Base-by-base conservation (phyloP, 2,329 filamentous ascomycete genomes). In the Exophiala mesophila region DNA sequence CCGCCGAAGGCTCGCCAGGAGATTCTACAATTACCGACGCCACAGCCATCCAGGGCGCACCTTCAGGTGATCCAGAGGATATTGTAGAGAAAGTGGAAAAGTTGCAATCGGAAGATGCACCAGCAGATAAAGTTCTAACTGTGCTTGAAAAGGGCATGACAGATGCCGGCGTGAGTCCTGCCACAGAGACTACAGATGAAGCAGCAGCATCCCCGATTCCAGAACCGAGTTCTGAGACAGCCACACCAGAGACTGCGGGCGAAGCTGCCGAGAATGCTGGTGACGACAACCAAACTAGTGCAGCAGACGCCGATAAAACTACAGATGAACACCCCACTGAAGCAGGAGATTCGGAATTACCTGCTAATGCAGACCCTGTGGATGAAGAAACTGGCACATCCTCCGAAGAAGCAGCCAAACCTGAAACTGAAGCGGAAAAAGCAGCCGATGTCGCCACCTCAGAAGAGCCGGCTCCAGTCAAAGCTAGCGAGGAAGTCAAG, bases 81-180 rank as follows among this genome's bases (percentile, higher is more conserved):
- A 44, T 52, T 2, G 46, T 47, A 5, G 44, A 52, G 16, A 35
- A 46, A 15, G 50, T 52, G 3, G 47, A 49, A 24, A 52, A 52
- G 26, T 39, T 52, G 18, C 50, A 52, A 20, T 40, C 43, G 39
- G 46, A 40, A 9, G 50, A 52, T 32, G 46, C 44, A 17, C 30
- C 50, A 12, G 37, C 44, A 12, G 46, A 44, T 18, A 16, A 52
- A 24, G 44, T 52, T 12, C 39, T 33, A 15, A 41, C 46, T 8
- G 44, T 52, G 4, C 39, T 52, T 18, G 50, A 50, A 24, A 47
- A 52, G 36, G 55, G 54, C 24, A 53, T 47, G 38, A 55, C 55
- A 2, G 54, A 55, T 17, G 45, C 50, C 24, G 56, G 53, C 5
- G 52, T 49, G 15, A 47, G 50, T 13, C 50, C 54, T 4, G 50